These are phyloP conservation scores for Ramaria sp. DNA, from an alignment of 768 basidiomycete genomes.

Conservation along the genomic window DNA sequence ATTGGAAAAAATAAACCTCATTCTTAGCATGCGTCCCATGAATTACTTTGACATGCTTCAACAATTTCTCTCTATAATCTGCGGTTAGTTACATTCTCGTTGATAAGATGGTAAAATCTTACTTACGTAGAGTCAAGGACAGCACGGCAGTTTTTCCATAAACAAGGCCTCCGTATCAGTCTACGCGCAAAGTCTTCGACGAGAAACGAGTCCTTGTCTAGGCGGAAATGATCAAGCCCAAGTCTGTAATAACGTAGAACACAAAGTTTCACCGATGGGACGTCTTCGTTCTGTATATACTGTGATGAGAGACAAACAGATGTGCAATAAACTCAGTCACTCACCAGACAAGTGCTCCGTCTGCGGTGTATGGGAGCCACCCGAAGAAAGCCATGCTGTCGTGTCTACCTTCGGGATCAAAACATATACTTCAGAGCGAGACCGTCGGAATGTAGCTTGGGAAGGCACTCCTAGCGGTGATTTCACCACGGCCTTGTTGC, in stretches of 20 bases:
- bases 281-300: neutral
- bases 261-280: neutral
- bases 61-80: constrained; percentile 25
- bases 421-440: neutral
- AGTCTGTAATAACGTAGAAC: neutral
- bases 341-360: neutral
- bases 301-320: neutral
- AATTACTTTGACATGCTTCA: constrained; percentile 34
- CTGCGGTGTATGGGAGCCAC: too few species aligned
- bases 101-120: neutral
- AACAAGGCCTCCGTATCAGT: constrained; percentile 30
- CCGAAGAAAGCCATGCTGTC: neutral
- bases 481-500: neutral
- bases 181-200: neutral
- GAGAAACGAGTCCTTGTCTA: neutral
- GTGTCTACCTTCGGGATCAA: neutral
- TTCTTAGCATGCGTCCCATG: constrained; percentile 18
- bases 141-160: constrained; percentile 48
- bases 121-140: constrained; percentile 39
- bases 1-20: neutral
- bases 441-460: neutral
- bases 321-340: neutral
- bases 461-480: neutral
- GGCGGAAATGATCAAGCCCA: neutral
- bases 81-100: neutral